Evolutionary conservation across 163 green algal species (phyloP).

Genomic region (Prototheca wickerhamii): DNA sequence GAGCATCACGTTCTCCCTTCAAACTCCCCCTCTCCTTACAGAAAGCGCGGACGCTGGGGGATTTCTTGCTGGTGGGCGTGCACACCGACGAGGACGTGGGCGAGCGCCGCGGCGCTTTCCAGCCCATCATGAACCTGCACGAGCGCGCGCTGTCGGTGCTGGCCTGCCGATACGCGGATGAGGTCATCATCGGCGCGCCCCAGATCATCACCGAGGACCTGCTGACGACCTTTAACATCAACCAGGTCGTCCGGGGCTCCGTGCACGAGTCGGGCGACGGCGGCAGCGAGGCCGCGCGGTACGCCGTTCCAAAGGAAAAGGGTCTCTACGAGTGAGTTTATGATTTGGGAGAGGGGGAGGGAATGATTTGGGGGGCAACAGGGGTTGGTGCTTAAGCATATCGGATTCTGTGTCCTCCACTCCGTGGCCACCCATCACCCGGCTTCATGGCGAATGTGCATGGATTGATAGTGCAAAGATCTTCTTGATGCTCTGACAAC

Average conservation of each 20-base stretch:
- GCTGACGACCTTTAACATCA: conserved; percentile 95
- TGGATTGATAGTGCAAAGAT: too few species aligned
- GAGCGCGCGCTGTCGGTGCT: conserved; percentile 91
- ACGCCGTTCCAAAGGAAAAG: conserved; percentile 38
- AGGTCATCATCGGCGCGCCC: conserved; percentile 91
- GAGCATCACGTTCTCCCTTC: background rate
- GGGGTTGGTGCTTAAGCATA: too few species aligned
- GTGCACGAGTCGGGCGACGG: conserved; percentile 56
- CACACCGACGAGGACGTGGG: conserved; percentile 89
- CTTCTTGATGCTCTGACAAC: too few species aligned
- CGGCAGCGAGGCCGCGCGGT: conserved; percentile 32
- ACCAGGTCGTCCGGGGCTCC: conserved; percentile 73
- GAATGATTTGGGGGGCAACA: conserved; percentile 5
- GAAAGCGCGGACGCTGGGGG: conserved; percentile 65
- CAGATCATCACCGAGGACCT: conserved; percentile 75
- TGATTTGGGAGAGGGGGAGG: background rate
- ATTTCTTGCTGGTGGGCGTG: conserved; percentile 95
- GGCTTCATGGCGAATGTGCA: too few species aligned
- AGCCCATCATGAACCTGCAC: conserved; percentile 97
- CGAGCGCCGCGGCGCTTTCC: conserved; percentile 66
- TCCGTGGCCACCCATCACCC: too few species aligned
- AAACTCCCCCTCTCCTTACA: too few species aligned
- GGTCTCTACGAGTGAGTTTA: conserved; percentile 46
- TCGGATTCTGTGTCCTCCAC: too few species aligned
- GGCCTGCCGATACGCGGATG: conserved; percentile 91